Conservation (phyloP, 2,329 filamentous ascomycete species). For the Dothistroma pini region DNA sequence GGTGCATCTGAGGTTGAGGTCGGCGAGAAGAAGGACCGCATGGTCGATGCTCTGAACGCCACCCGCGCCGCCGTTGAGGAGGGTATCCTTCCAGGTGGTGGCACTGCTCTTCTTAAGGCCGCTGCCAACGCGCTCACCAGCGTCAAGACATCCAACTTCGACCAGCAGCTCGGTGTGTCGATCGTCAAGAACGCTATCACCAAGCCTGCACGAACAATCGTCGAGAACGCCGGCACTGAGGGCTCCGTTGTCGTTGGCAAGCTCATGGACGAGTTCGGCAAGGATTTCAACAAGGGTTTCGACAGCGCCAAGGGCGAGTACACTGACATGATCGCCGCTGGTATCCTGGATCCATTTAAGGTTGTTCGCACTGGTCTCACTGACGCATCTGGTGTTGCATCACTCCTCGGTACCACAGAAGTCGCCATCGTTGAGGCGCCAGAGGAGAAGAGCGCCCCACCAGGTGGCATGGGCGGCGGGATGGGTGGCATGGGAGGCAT, state of each 20-base stretch:
- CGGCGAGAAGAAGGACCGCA: conserved; percentile 99
- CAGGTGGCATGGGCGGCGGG: conserved; percentile 52
- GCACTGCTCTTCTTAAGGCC: conserved; percentile 96
- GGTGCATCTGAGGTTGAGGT: conserved; percentile 98
- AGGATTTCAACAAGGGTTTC: conserved; percentile 97
- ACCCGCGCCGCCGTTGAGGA: conserved; percentile 98
- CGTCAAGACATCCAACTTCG: conserved; percentile 91
- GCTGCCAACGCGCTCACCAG: conserved; percentile 79
- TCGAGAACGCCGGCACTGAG: conserved; percentile 96
- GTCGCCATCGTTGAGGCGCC: conserved; percentile 95
- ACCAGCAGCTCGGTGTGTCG: conserved; percentile 96
- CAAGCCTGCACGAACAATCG: conserved; percentile 86
- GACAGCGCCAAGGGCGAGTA: conserved; percentile 97
- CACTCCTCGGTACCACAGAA: conserved; percentile 94
- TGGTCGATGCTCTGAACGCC: conserved; percentile 96
- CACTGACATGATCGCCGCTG: conserved; percentile 94
- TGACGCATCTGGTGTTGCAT: conserved; percentile 94
- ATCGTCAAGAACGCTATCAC: conserved; percentile 99
- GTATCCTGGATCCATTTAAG: conserved; percentile 99
- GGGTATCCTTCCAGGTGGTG: conserved; percentile 97
- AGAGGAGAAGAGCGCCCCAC: conserved; percentile 74
- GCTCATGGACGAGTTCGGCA: conserved; percentile 87
- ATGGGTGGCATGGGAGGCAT: conserved; percentile 57
- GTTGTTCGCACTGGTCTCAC: conserved; percentile 94
- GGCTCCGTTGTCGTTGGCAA: conserved; percentile 96